Percentiles rank a stretch among this genome's conserved stretches.
These are phyloP conservation scores for Aspergillus fructus DNA, from an alignment of 2,329 filamentous ascomycete species.

Conservation along the genomic window DNA sequence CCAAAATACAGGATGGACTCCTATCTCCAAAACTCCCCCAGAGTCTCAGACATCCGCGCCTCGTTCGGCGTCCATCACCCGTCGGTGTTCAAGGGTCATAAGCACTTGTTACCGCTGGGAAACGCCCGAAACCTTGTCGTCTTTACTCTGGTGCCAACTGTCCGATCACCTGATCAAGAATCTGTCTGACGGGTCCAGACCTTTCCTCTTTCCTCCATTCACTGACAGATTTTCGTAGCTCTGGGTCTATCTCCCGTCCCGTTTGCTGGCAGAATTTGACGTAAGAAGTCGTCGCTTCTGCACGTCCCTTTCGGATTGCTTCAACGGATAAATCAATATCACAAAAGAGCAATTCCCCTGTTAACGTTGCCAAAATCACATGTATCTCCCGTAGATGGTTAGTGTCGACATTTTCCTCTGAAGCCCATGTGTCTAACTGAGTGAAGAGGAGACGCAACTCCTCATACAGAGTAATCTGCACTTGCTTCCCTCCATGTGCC, in stretches of 20 bases:
- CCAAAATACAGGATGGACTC: background rate
- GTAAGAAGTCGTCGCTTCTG: constrained; percentile 35
- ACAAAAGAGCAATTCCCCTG: constrained; percentile 29
- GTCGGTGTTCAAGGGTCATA: constrained; percentile 1
- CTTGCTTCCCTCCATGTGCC: constrained; percentile 32
- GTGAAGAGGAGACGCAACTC: constrained; percentile 35
- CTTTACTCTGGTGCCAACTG: constrained; percentile 9
- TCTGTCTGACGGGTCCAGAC: constrained; percentile 36
- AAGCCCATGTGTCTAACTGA: constrained; percentile 28
- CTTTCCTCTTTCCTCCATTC: constrained; percentile 41
- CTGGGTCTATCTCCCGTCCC: constrained; percentile 20
- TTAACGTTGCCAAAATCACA: constrained; percentile 28
- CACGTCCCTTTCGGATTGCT: constrained; percentile 37
- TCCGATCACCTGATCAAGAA: constrained; percentile 33
- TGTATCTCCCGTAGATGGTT: constrained; percentile 25
- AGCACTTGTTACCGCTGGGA: constrained; percentile 1
- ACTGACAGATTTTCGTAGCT: constrained; percentile 24
- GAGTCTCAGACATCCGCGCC: constrained; percentile 2
- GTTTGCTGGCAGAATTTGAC: constrained; percentile 26
- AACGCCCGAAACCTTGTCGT: constrained; percentile 2
- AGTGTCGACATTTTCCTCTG: constrained; percentile 12
- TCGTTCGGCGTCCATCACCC: constrained; percentile 6
- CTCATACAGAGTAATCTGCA: constrained; percentile 36
- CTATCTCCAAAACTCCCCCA: background rate
- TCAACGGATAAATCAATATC: constrained; percentile 38